phyloP scores from a whole-genome alignment of 2,329 filamentous ascomycete species.

The Pseudocercospora macadamiae region DNA sequence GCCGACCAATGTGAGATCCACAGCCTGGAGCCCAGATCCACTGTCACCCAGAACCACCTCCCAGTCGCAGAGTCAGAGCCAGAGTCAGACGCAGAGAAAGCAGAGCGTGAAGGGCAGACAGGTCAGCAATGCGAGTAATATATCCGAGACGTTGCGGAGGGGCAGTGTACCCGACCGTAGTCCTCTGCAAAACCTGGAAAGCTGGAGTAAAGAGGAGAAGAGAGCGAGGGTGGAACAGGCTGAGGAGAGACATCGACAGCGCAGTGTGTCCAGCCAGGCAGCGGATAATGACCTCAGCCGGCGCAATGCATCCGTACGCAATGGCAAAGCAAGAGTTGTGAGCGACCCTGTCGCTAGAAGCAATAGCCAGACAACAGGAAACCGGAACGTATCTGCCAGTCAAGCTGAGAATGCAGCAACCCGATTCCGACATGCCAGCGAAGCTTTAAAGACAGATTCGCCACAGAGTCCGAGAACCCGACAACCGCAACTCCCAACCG shows the following conservation, averaged over 20 bases:
- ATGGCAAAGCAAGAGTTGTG: constrained; percentile 31
- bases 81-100: constrained; percentile 5
- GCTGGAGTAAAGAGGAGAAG: constrained; percentile 95
- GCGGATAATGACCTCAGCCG: constrained; percentile 23
- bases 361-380: constrained; percentile 16
- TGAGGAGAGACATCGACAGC: constrained; percentile 72
- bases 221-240: constrained; percentile 81
- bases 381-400: constrained; percentile 15
- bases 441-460: constrained; percentile 24
- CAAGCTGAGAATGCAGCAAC: constrained; percentile 17
- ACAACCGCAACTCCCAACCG: constrained; percentile 8
- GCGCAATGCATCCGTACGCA: constrained; percentile 24
- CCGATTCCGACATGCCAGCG: constrained; percentile 25
- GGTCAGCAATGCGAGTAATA: constrained; percentile 27
- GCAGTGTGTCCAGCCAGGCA: constrained; percentile 17
- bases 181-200: constrained; percentile 89
- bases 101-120: constrained; percentile 24
- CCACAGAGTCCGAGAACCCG: constrained; percentile 9
- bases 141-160: constrained; percentile 33
- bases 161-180: constrained; percentile 79
- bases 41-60: constrained; percentile 24
- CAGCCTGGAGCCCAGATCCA: constrained; percentile 35
- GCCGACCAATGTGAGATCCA: constrained; percentile 33
- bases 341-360: constrained; percentile 30
- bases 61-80: constrained; percentile 9